Evolutionary conservation across 345 rosid genomes (phyloP), one percentile per base, ranked within the genome.

Genomic region (Passiflora organensis): DNA sequence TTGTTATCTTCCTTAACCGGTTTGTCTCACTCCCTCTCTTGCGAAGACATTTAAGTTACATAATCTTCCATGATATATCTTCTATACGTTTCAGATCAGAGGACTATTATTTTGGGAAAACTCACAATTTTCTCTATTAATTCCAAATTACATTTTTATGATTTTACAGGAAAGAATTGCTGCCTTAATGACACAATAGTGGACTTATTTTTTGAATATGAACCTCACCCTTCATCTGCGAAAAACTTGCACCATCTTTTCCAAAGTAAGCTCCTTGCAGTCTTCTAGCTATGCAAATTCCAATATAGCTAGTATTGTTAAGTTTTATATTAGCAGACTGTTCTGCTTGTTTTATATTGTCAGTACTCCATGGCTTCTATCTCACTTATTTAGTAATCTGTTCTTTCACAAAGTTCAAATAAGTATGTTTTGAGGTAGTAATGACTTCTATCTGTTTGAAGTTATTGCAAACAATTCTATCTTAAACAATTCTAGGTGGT

Each of bases 191-290:
- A 61, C 32, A 78, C 96, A 2, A 73, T 71, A 22, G 78, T 81
- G 45, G 83, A 84, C 41, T 73, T 70, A 69, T 86, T 84, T 68
- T 72, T 91, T 47, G 80, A 81, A 18, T 86, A 81, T 48, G 96
- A 88, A 60, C 98, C 98, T 63, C 95, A 91, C 51, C 91, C 98
- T 20, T 81, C 96, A 42, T 91, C 98, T 22, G 67, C 78, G 1
- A 91, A 88, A 79, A 91, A 91, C 66, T 25, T 91, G 48, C 84
- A 82, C 51, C 98, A 91, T 78, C 90, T 88, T 70, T 91, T 86
- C 72, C 91, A 91, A 75, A 88, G 96, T 88, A 79, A 58, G 80
- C 51, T 63, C 55, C 55, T 4, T 20, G 20, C 22, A 15, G 60
- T 36, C 45, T 45, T 43, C 38, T 60, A 60, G 50, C 14, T n/a